Conservation (phyloP, 192 early-diverging fungal species). For the Backusella circina region DNA sequence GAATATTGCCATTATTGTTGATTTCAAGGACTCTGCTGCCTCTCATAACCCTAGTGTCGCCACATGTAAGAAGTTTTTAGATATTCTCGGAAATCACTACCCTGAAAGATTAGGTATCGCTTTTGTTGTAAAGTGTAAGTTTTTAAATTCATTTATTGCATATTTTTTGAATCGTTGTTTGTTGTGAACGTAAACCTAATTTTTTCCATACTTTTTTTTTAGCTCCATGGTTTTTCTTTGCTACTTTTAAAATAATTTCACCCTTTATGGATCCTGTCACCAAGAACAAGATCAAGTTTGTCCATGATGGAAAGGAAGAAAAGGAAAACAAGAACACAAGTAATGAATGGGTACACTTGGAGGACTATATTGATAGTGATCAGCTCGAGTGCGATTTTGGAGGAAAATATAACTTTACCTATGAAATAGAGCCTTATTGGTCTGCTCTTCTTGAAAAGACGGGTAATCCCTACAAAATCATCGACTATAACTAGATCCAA, state of each 20-base stretch:
- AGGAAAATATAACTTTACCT: conserved; percentile 68
- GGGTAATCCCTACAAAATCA: conserved; percentile 20
- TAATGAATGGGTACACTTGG: conserved; percentile 47
- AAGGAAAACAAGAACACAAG: not conserved
- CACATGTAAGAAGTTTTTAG: conserved; percentile 75
- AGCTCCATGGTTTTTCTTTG: conserved; percentile 85
- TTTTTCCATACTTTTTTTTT: not conserved
- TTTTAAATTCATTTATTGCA: not conserved
- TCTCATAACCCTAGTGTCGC: conserved; percentile 66
- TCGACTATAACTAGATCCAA: conserved; percentile 10
- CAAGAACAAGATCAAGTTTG: conserved; percentile 80
- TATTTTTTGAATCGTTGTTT: not conserved
- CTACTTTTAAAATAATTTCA: conserved; percentile 76
- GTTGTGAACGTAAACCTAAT: not conserved
- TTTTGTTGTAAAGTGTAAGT: conserved; percentile 63
- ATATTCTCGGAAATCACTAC: conserved; percentile 84
- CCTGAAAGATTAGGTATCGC: conserved; percentile 76
- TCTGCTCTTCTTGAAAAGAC: conserved; percentile 30
- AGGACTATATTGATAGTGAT: conserved; percentile 46
- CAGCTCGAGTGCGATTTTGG: conserved; percentile 72
- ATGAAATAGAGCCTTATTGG: conserved; percentile 72
- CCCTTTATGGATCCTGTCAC: conserved; percentile 93
- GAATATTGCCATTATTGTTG: conserved; percentile 75
- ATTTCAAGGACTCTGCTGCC: conserved; percentile 68
- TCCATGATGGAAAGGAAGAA: conserved; percentile 44